A percentile compares a stretch with the other conserved stretches of the same genome.
These are phyloP conservation scores for Vitis hybrid DNA, from an alignment of 177 flowering plant species.

Conservation along the genomic window DNA sequence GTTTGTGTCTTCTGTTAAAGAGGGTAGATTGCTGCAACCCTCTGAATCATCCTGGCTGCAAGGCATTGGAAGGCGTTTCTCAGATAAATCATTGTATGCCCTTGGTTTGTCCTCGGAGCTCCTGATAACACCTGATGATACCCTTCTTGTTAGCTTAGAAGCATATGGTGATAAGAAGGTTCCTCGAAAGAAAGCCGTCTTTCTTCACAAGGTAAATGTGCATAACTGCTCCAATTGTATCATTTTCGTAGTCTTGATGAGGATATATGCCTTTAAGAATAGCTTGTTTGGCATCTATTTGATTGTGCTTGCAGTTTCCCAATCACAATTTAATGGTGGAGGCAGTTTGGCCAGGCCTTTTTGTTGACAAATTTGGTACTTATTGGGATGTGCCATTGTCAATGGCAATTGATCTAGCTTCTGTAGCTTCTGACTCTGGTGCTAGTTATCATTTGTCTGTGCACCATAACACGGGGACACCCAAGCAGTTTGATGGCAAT, in stretches of 20 bases:
- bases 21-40: constrained; percentile 11
- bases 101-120: constrained; percentile 63
- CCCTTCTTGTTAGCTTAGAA: constrained; percentile 57
- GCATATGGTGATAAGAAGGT: constrained; percentile 31
- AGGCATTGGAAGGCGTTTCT: constrained; percentile 35
- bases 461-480: constrained; percentile 51
- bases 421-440: constrained; percentile 64
- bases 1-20: constrained; percentile 48
- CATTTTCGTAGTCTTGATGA: neutral
- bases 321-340: constrained; percentile 63
- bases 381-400: constrained; percentile 89
- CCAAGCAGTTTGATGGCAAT: constrained; percentile 41
- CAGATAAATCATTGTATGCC: constrained; percentile 67
- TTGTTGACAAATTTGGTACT: constrained; percentile 58
- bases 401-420: constrained; percentile 66
- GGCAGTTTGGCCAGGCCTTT: constrained; percentile 72
- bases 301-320: constrained; percentile 59
- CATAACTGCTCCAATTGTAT: too few relatives aligned
- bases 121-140: constrained; percentile 52
- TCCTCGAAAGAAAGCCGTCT: constrained; percentile 59
- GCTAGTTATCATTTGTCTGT: constrained; percentile 62
- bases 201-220: constrained; percentile 57
- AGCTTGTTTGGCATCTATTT: constrained; percentile 9
- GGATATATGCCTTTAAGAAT: neutral
- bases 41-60: constrained; percentile 39